Base-by-base conservation (phyloP, 2,329 filamentous ascomycete species). In the Pseudogymnoascus sp. region DNA sequence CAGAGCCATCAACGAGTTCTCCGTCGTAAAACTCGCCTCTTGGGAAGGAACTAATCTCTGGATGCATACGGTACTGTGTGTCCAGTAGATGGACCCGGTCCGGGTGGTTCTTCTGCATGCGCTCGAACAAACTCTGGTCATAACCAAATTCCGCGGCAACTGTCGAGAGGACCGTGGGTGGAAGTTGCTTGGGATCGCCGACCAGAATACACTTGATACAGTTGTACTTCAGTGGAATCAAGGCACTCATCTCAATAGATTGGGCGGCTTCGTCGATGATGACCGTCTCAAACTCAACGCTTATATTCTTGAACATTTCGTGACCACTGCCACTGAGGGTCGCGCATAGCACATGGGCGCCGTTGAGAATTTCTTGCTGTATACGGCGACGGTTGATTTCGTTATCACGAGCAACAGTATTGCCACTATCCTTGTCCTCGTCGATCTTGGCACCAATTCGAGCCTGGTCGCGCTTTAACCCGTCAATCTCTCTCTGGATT, bases 61-160 rank as follows among this genome's bases (percentile, higher is more conserved):
- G 95, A 77, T 99, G 95, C 96, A 99, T 99, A 76, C 95, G 95
- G 74, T 99, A 99, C 73, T 99, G 95, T 63, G 89, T 95, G 73
- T 97, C 93, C n/a, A 99, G 85, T 26, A 99, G 82, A 78, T 99
- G 93, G 15, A 99, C 87, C 68, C 96, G 89, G 33, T 89, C 80
- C 0, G 91, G 90, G 70, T 93, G 88, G 67, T 97, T 97, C 71
- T 87, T 87, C 74, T 97, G 95, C 93, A 99, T 99, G 35, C 95
- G 89, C 62, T 97, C 95, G 78, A 99, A 99, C 76, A 99, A 80
- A 82, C 91, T 96, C 78, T 99, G 95, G 72, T 97, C 93, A 76
- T 97, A 99, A 68, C 95, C 92, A 75, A 93, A 97, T 38, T 87
- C 85, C 13, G 93, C 90, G 4, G 95, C 95, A 69, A 93, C 93